Evolutionary conservation across 495 filamentous ascomycete genomes (phyloP), one percentile per base, ranked within the genome.

Genomic region (Copromyces sp.): DNA sequence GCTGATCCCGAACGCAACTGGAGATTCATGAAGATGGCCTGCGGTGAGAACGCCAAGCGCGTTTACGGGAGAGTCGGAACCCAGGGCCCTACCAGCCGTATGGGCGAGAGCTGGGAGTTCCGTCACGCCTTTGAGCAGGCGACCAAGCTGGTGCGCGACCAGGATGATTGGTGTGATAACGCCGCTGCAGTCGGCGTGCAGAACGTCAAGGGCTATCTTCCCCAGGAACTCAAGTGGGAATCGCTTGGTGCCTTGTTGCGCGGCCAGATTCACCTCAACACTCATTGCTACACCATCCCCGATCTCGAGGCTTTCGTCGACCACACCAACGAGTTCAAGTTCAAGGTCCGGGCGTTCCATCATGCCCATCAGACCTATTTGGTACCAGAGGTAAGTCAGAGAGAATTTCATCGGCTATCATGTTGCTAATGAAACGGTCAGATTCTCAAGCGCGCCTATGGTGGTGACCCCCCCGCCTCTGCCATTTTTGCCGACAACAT

Each of bases 11-110:
- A 86, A 44, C 81, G 80, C 32, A 84, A 78, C 69, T 86, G 84
- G 84, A 80, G 87, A 42, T 91, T 87, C 79, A 88, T 92, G 82
- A 92, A 92, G 81, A 92, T 92, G 90, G 90, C 90, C 2, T 91
- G 89, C 69, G 90, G 90, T 8, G 89, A 90, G 80, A 91, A 91
- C 75, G 81, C 89, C 4, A 86, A 87, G 79, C 73, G 83, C 8
- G 84, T 87, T 4, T 89, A 89, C 74, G 86, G 81, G 29, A 80
- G 76, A 59, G 45, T 69, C 11, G 83, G 82, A n/a, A 78, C 81
- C 42, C 76, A 76, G 37, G 81, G 84, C 0, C 84, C 84, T 20
- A 73, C 77, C 61, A 88, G 83, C 73, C 80, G 84, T 17, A 79
- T 89, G 76, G 89, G 87, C 9, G 87, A 90, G 77, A 88, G 88